These are phyloP conservation scores for Ceratocystiopsis minuta DNA, from an alignment of 2,329 filamentous ascomycete genomes.

Conservation along the genomic window DNA sequence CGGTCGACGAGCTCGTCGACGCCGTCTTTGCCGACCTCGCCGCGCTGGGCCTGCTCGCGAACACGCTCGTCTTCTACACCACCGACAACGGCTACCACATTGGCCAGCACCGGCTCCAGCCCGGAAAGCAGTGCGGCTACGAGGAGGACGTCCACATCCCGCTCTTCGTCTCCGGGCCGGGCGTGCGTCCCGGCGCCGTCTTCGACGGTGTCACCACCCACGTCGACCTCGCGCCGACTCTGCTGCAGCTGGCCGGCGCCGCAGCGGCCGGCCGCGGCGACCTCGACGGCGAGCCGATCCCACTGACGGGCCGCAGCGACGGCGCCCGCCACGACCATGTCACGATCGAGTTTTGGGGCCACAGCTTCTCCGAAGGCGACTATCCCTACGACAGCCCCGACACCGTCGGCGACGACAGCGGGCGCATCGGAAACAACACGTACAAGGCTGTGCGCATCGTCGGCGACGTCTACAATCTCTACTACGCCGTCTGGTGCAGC, in stretches of 20 bases:
- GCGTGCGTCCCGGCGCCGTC: constrained; percentile 24
- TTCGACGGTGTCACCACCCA: constrained; percentile 35
- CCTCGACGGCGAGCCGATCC: constrained; percentile 37
- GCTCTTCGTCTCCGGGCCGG: constrained; percentile 40
- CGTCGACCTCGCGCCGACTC: constrained; percentile 43
- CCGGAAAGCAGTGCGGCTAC: constrained; percentile 38
- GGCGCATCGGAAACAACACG: constrained; percentile 27
- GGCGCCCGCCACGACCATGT: constrained; percentile 31
- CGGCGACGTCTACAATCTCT: constrained; percentile 35
- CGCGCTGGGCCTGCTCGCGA: constrained; percentile 39
- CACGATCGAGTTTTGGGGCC: constrained; percentile 39
- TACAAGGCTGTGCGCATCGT: constrained; percentile 44
- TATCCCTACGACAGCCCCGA: constrained; percentile 7
- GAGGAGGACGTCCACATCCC: constrained; percentile 43
- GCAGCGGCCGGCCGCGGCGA: constrained; percentile 31
- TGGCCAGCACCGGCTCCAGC: constrained; percentile 37
- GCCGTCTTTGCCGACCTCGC: constrained; percentile 24
- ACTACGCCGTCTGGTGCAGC: constrained; percentile 52
- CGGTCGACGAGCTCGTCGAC: constrained; percentile 36
- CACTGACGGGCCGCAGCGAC: constrained; percentile 16
- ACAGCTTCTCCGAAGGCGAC: constrained; percentile 20
- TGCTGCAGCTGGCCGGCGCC: constrained; percentile 26
- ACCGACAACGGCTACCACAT: constrained; percentile 43
- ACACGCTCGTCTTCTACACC: constrained; percentile 39
- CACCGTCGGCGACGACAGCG: constrained; percentile 9